Base-by-base conservation (phyloP, 768 basidiomycete species). In the Calvatia gigantea region DNA sequence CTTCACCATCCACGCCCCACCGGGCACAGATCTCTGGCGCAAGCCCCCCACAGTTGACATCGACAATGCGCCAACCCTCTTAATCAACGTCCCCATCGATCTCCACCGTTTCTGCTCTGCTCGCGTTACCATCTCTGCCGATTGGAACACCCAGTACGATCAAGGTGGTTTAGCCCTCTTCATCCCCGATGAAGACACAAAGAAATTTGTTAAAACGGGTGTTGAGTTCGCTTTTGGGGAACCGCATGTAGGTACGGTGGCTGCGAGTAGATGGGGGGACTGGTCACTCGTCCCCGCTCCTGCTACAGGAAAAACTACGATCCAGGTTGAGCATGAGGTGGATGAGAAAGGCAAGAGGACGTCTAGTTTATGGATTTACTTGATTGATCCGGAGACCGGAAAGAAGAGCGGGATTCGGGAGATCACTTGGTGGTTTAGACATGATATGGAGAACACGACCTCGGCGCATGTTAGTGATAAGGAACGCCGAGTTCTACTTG, bases 1-100 rank as follows among this genome's bases (percentile, higher is more conserved):
- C 11, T 46, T 63, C 31, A 66, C 56, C n/a, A 63, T 69, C 60
- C 60, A 56, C 23, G 67, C 67, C 14, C 23, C 53, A 0, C 66
- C 69, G 32, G 62, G 62, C n/a, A 67, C 69, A 12, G 69, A 70
- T 61, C 64, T 70, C 57, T 70, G 69, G 69, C 63, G 69, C 9
- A 70, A 70, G 39, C 69, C 69, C 19, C 67, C 69, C 37, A 14
- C 49, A 37, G 65, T 65, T 21, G 65, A 70, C 54, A 61, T 69
- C 62, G 67, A 69, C 44, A 70, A 70, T 48, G 65, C 62, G 8
- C 67, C 69, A 6, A 67, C 63, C 21, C 57, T 67, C 57, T 64
- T 69, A 4, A 58, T 69, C 38, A 65, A 63, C 0, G 59, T 56
- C 5, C 66, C 69, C 11, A 67, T 69, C 57, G 61, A 67, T 33